A percentile compares a stretch with the other conserved stretches of the same genome.
phyloP scores from a whole-genome alignment of 2,329 filamentous ascomycete genomes.

The Epichloe elymi region DNA sequence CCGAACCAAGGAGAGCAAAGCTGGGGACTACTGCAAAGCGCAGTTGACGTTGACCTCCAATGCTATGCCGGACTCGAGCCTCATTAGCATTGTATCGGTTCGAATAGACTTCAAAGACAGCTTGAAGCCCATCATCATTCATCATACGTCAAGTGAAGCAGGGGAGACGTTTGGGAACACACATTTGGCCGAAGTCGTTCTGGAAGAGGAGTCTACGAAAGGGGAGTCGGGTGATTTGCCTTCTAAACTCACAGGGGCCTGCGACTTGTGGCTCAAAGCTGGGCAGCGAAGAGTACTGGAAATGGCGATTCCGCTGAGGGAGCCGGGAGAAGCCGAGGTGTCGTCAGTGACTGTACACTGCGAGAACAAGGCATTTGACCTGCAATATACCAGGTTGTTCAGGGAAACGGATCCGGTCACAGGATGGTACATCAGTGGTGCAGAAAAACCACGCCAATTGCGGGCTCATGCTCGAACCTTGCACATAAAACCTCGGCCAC shows the following conservation, averaged over 20 bases:
- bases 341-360: conserved; percentile 50
- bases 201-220: conserved; percentile 17
- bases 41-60: conserved; percentile 46
- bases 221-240: conserved; percentile 15
- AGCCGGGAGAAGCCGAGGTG: conserved; percentile 65
- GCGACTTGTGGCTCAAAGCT: conserved; percentile 53
- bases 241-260: conserved; percentile 35
- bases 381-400: conserved; percentile 52
- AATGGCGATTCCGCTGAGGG: conserved; percentile 60
- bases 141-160: conserved; percentile 21
- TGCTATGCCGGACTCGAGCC: conserved; percentile 37
- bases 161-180: conserved; percentile 6
- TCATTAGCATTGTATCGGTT: conserved; percentile 38
- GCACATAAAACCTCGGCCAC: conserved; percentile 73
- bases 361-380: conserved; percentile 49
- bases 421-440: conserved; percentile 36
- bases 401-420: conserved; percentile 26
- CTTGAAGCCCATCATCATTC: conserved; percentile 40
- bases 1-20: conserved; percentile 42
- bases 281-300: conserved; percentile 58
- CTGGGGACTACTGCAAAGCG: conserved; percentile 44
- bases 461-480: conserved; percentile 42
- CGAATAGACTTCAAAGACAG: conserved; percentile 43
- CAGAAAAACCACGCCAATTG: conserved; percentile 31
- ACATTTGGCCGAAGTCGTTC: conserved; percentile 11